phyloP scores from a whole-genome alignment of 202 grass and related monocot genomes.

The Schoenoplectus triqueter region DNA sequence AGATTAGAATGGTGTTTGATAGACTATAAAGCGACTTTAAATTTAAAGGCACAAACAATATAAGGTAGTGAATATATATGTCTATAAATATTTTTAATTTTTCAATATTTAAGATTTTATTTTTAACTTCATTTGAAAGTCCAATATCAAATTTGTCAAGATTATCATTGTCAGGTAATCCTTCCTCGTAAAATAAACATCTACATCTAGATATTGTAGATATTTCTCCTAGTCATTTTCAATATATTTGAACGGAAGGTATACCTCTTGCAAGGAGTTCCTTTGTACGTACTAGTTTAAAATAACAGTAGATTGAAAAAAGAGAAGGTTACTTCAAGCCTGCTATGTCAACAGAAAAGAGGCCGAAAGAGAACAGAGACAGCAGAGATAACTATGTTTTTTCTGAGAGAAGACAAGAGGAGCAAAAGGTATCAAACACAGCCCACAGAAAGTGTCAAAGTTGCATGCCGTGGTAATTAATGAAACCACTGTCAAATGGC shows the following conservation, averaged over 20 bases:
- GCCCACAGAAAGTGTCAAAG: neutral
- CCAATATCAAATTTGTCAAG: neutral
- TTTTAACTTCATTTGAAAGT: neutral
- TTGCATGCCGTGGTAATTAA: neutral
- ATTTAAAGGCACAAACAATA: neutral
- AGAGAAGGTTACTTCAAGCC: neutral
- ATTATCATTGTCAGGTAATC: neutral
- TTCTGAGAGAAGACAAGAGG: neutral
- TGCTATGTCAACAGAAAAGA: neutral
- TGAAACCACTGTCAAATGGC: neutral
- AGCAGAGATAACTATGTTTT: neutral
- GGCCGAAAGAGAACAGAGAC: neutral
- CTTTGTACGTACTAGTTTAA: neutral
- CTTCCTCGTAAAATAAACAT: neutral
- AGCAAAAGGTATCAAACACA: neutral
- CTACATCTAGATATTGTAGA: neutral
- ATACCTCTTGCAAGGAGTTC: neutral
- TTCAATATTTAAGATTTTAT: neutral
- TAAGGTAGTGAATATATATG: neutral
- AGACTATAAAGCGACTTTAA: neutral
- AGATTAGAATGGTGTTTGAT: neutral
- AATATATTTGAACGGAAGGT: neutral
- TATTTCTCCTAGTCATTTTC: conserved; percentile 7
- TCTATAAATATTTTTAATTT: neutral
- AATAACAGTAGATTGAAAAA: neutral